Evolutionary conservation across 176 grass and related monocot species (phyloP).

Genomic region (Musa beccarii): DNA sequence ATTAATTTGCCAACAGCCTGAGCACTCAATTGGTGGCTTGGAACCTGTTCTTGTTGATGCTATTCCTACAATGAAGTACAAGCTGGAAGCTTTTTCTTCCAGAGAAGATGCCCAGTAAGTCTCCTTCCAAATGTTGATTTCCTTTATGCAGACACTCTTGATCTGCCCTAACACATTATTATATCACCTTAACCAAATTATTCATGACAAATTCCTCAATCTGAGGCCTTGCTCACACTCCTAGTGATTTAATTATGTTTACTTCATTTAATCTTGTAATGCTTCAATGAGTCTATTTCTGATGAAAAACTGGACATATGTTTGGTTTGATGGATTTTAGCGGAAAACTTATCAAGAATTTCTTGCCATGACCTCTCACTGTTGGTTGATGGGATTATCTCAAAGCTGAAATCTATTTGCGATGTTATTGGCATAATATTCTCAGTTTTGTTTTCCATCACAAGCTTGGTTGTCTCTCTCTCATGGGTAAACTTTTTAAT

Average conservation of each 20-base stretch:
- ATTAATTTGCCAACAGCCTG: conserved; percentile 32
- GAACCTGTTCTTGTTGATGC: conserved; percentile 74
- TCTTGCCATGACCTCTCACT: too few relatives aligned
- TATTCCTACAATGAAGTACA: conserved; percentile 76
- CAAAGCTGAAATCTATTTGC: too few relatives aligned
- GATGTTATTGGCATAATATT: too few relatives aligned
- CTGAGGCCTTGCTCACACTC: too few relatives aligned
- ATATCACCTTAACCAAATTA: neutral
- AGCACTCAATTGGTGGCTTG: conserved; percentile 49
- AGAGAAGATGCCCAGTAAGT: conserved; percentile 91
- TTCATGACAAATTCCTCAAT: neutral
- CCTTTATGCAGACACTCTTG: neutral
- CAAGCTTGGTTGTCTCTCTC: too few relatives aligned
- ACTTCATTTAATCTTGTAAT: too few relatives aligned
- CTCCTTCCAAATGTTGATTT: neutral
- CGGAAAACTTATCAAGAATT: too few relatives aligned
- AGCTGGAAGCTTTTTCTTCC: conserved; percentile 41
- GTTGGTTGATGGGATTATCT: too few relatives aligned
- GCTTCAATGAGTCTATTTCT: neutral
- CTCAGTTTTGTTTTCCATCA: too few relatives aligned
- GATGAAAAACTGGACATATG: neutral
- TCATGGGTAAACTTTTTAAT: too few relatives aligned
- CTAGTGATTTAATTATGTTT: too few relatives aligned
- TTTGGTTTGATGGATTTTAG: neutral
- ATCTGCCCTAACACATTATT: neutral